Evolutionary conservation across 163 green algal genomes (phyloP), one percentile per base, ranked within the genome.

Genomic region (Prototheca cutis): DNA sequence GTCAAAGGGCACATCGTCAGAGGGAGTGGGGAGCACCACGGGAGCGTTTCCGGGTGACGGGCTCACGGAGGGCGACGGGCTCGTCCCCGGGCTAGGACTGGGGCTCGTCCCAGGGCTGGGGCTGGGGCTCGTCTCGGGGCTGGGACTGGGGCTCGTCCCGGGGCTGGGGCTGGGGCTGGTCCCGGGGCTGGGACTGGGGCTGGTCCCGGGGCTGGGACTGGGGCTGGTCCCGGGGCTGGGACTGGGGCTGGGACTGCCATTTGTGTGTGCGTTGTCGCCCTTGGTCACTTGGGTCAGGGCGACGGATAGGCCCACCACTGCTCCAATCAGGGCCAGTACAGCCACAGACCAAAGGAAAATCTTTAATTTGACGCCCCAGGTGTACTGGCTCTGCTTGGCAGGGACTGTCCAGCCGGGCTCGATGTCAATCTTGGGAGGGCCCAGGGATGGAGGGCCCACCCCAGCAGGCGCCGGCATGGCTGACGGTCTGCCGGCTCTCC

Each of bases 241-340:
- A n/a, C n/a, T n/a, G n/a, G n/a, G n/a, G n/a, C n/a, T n/a, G n/a
- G n/a, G n/a, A n/a, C n/a, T n/a, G n/a, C n/a, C n/a, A n/a, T n/a
- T n/a, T n/a, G 21, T 53, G 47, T 7, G 15, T 15, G 53, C 53
- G 7, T 28, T 21, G 28, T 36, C 15, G 29, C 6, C 8, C 27
- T 36, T 25, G 23, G 55, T 65, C 25, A 45, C 19, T 27, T 49
- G 19, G 3, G 55, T 25, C 59, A 66, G 47, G 17, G 40, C n/a
- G 8, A 66, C 42, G 19, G 59, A 39, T 24, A 66, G 15, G 3
- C 39, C 59, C 34, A 66, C 34, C 28, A n/a, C 48, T 17, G 25
- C 59, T 15, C 25, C 45, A 66, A 66, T 8, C 15, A 66, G n/a
- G 23, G 25, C n/a, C 27, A 66, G 10, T 25, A 27, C 59, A 3